These are phyloP conservation scores for Xylaria longipes DNA, from an alignment of 495 filamentous ascomycete species.

Conservation along the genomic window DNA sequence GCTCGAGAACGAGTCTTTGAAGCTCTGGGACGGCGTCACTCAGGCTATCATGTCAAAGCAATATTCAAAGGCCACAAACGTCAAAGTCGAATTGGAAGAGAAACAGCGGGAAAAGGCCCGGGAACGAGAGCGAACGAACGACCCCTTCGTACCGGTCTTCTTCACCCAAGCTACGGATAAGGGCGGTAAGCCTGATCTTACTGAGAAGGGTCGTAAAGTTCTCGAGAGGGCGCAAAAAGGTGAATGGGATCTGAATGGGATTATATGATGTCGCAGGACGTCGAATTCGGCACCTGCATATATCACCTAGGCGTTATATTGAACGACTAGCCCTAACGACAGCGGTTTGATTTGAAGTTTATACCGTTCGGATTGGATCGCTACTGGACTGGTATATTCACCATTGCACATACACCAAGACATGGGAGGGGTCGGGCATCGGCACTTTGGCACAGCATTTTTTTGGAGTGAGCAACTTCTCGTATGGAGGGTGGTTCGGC, in stretches of 20 bases:
- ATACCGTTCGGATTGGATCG: constrained; percentile 19
- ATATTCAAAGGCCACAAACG: constrained; percentile 78
- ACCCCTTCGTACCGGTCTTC: constrained; percentile 86
- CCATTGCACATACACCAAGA: constrained; percentile 25
- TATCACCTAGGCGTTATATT: constrained; percentile 10
- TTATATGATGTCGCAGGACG: constrained; percentile 33
- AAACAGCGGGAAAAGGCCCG: constrained; percentile 82
- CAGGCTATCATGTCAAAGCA: constrained; percentile 85
- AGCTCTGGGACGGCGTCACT: constrained; percentile 87
- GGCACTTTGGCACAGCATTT: constrained; percentile 24
- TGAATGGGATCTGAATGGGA: constrained; percentile 58
- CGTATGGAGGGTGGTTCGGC: background rate
- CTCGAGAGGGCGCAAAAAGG: constrained; percentile 71
- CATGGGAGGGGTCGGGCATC: constrained; percentile 9
- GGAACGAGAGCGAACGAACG: constrained; percentile 69
- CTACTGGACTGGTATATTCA: constrained; percentile 17
- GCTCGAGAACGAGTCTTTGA: constrained; percentile 87
- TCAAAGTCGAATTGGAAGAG: constrained; percentile 93
- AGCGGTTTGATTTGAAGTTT: constrained; percentile 23
- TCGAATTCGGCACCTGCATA: background rate
- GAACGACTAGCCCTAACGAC: background rate
- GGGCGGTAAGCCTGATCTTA: constrained; percentile 78
- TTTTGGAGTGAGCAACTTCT: background rate
- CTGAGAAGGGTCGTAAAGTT: constrained; percentile 73
- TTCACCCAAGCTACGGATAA: constrained; percentile 79